Conservation (phyloP, 257 asterid genomes). For the Scutellaria minor region DNA sequence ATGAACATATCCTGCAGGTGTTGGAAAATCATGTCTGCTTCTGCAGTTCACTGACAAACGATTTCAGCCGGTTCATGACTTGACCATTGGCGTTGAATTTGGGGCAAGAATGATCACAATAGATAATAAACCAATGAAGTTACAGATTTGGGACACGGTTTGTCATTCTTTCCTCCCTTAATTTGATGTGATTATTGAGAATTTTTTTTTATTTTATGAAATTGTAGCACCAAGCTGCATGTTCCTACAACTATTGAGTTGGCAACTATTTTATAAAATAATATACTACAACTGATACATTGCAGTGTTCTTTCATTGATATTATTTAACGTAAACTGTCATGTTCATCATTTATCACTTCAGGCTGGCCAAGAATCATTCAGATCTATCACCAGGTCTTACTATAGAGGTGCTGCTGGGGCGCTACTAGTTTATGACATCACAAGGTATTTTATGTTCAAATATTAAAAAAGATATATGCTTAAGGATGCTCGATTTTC, state of each 20-base stretch:
- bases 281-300: neutral
- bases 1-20: constrained; percentile 53
- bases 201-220: constrained; percentile 5
- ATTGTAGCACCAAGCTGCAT: neutral
- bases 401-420: constrained; percentile 90
- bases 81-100: constrained; percentile 82
- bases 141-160: constrained; percentile 92
- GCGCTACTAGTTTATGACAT: constrained; percentile 89
- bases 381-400: constrained; percentile 76
- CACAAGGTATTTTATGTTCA: constrained; percentile 60
- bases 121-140: constrained; percentile 71
- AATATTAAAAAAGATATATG: neutral
- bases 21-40: constrained; percentile 87
- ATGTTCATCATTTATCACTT: neutral
- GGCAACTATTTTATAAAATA: neutral
- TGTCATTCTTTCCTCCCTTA: constrained; percentile 30
- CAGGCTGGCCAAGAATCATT: constrained; percentile 95
- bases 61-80: constrained; percentile 82
- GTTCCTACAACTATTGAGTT: neutral
- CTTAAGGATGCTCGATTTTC: constrained; percentile 13
- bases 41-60: constrained; percentile 83
- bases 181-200: constrained; percentile 1
- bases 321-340: constrained; percentile 3
- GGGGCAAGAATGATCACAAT: constrained; percentile 78
- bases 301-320: neutral